phyloP scores from a whole-genome alignment of 2,329 filamentous ascomycete species.

The Hypoxylon sp. region DNA sequence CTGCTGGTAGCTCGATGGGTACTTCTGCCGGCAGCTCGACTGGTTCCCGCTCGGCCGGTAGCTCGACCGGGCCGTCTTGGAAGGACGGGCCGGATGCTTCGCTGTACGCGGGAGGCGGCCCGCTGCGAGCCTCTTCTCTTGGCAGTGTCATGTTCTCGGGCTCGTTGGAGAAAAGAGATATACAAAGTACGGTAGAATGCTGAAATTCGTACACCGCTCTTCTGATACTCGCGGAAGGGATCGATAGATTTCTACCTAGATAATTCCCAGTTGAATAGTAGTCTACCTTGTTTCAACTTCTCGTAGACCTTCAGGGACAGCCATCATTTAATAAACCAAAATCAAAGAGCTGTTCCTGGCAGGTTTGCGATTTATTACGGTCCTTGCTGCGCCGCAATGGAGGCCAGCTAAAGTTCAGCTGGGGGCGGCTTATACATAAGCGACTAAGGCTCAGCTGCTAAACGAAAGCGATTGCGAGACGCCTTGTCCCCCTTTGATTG shows the following conservation, averaged over 20 bases:
- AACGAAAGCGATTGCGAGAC: slow-evolving; percentile 12
- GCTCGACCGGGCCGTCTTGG: background rate
- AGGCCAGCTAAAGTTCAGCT: background rate
- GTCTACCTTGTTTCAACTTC: no score
- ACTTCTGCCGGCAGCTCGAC: slow-evolving; percentile 5
- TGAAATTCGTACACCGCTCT: no score
- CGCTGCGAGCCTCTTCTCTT: slow-evolving; percentile 17
- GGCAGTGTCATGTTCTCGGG: slow-evolving; percentile 10
- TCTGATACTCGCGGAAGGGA: no score
- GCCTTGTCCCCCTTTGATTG: no score
- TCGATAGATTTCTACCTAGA: no score
- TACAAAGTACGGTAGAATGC: background rate
- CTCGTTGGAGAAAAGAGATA: background rate
- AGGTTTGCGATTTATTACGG: background rate
- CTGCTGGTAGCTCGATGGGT: background rate
- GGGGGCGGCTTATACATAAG: background rate
- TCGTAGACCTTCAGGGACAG: background rate
- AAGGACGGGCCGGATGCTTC: slow-evolving; percentile 17
- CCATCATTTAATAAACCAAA: slow-evolving; percentile 1
- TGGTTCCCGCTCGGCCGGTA: slow-evolving; percentile 9
- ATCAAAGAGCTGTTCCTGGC: background rate
- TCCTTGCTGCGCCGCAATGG: background rate
- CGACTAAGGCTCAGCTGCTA: no score
- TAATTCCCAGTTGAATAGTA: no score
- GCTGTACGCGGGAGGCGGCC: slow-evolving; percentile 34